Base-by-base conservation (phyloP, 75 land plant genomes). In the Selaginella tamariscina region DNA sequence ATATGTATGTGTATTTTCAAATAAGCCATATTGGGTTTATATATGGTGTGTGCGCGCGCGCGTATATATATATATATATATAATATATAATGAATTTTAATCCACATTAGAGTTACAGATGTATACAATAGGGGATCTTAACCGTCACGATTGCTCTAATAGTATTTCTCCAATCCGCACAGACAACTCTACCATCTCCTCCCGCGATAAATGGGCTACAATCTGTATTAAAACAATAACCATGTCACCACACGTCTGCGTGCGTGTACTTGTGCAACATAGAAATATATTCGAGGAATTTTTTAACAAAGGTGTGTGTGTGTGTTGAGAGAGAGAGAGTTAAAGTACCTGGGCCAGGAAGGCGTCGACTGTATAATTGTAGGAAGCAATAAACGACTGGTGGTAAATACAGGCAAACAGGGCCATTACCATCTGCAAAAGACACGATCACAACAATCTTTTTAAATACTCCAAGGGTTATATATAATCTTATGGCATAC, bases 341-440 rank as follows among this genome's bases (percentile, higher is more conserved):
- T 39, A 13, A 0, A 30, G 29, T 77, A 93, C 95, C 98, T 85
- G 96, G 28, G 89, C 88, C 66, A 89, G 32, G 55, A 94, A 79
- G 72, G 54, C 69, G n/a, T 85, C 91, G 31, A 87, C 78, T 11
- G 96, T 78, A 32, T 77, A n/a, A 66, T 78, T 82, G 64, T 83
- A 85, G 2, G 78, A 68, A 30, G 81, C 69, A 30, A 94, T 73
- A 56, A 94, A 90, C 0, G 98, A 94, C 65, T 94, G 98, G 73
- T 89, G 84, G 64, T 89, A 94, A 55, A 94, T 94, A 71, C 87
- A 94, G 22, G 98, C 83, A 67, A 94, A 94, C 0, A 89, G 96
- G 30, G 98, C 98, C 98, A 94, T 94, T 74, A 94, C 98, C 98
- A 94, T 94, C 98, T 93, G 74, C 82, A 79, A n/a, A 15, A 39